Evolutionary conservation across 352 stramenopile species (phyloP), one percentile per base, ranked within the genome.

Genomic region (Aphanomyces cochlioides): DNA sequence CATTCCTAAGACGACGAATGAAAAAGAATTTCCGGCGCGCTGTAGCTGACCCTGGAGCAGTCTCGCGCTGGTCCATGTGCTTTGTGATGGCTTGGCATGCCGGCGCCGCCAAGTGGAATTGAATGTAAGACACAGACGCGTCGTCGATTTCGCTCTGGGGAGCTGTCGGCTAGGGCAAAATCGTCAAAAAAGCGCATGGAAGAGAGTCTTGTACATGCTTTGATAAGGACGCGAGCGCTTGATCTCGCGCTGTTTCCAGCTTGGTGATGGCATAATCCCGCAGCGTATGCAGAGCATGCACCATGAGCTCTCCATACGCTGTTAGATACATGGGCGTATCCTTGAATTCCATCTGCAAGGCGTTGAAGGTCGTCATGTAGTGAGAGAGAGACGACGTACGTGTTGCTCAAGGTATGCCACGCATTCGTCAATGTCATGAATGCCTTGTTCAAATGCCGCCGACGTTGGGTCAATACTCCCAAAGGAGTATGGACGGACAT

Each of bases 401-500:
- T 95, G 84, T 15, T 82, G 65, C n/a, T 79, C 80, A 6, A 95
- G 76, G 69, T 82, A 92, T 0, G 72, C 75, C 57, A 91, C 76
- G 5, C 72, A 88, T 13, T 73, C 75, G 68, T 95, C 87, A 64
- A 95, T 92, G 58, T 81, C 78, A 34, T 87, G 77, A 36, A 95
- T 74, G 2, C 85, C 84, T 5, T 86, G 70, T 3, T 80, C 75
- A 66, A 94, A 94, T 1, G 45, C 60, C 1, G 39, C n/a, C 4
- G 81, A 87, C 1, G 87, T 94, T 3, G 85, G 84, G 66, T 94
- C 87, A 17, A 94, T 79, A 5, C 71, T 83, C 38, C 83, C 64
- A 47, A 64, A 83, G 59, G 82, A 82, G 69, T 92, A 83, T 74
- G 90, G 84, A 65, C 88, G 90, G 15, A 94, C 84, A 34, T 94